These are phyloP conservation scores for Teunomyces atbi DNA, from an alignment of 805 yeast species.

Conservation along the genomic window DNA sequence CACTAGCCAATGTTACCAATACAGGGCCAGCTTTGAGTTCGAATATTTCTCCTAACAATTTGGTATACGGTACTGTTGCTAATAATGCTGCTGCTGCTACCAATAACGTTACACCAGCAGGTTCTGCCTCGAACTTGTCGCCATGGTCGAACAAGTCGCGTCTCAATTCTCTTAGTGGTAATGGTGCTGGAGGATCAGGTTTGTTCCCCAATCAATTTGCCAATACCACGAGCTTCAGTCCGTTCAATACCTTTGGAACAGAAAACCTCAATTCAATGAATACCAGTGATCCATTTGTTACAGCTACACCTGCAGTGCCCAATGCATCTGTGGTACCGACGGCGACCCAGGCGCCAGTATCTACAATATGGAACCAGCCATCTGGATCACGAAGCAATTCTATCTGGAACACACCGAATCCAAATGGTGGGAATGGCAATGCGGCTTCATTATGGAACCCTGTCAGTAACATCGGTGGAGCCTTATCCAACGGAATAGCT, in stretches of 20 bases:
- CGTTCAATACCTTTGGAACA: slow-evolving; percentile 10
- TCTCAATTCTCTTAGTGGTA: slow-evolving; percentile 7
- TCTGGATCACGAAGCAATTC: slow-evolving; percentile 22
- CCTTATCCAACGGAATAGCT: background rate
- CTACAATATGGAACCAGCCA: slow-evolving; percentile 13
- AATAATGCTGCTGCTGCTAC: background rate
- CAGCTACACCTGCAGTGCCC: background rate
- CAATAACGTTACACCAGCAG: background rate
- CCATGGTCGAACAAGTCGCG: slow-evolving; percentile 14
- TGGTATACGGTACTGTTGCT: slow-evolving; percentile 4
- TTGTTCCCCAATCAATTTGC: slow-evolving; percentile 5
- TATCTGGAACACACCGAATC: slow-evolving; percentile 27
- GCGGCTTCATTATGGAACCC: background rate
- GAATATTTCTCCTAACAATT: slow-evolving; percentile 8
- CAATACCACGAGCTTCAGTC: slow-evolving; percentile 15
- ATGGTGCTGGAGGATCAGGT: slow-evolving; percentile 3
- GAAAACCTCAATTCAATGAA: background rate
- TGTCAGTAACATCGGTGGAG: background rate
- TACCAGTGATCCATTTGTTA: background rate
- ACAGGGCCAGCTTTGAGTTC: background rate
- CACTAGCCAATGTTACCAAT: background rate
- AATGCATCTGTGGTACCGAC: slow-evolving; percentile 3
- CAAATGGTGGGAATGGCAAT: background rate
- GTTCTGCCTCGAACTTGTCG: slow-evolving; percentile 4
- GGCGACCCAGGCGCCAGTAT: slow-evolving; percentile 3